Conservation (phyloP, 768 basidiomycete genomes). For the Clitopilus hobsonii region DNA sequence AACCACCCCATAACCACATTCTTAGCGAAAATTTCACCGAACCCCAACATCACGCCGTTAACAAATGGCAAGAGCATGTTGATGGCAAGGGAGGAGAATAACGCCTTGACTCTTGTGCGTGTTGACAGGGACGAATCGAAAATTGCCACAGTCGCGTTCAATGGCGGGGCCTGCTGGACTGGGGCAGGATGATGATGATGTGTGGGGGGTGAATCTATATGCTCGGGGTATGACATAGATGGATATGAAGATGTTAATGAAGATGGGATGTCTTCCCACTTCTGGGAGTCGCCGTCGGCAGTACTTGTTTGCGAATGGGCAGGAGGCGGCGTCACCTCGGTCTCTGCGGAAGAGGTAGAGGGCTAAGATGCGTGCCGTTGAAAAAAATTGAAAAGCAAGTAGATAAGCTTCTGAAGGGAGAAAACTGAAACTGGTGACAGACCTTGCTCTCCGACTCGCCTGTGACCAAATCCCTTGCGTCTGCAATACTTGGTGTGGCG, state of each 20-base stretch:
- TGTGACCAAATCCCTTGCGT: conserved; percentile 32
- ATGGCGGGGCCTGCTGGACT: conserved; percentile 22
- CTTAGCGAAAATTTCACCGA: conserved; percentile 90
- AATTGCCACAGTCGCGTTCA: conserved; percentile 61
- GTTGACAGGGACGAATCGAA: conserved; percentile 65
- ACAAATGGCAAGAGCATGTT: conserved; percentile 86
- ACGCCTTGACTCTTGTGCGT: conserved; percentile 62
- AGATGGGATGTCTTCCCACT: conserved; percentile 72
- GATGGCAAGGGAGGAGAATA: conserved; percentile 73
- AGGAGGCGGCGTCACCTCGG: conserved; percentile 7
- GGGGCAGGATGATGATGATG: conserved; percentile 32
- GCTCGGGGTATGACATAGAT: conserved; percentile 73
- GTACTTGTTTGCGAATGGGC: conserved; percentile 32
- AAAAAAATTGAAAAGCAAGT: background rate
- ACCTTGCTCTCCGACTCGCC: conserved; percentile 33
- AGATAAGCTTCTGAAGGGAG: background rate
- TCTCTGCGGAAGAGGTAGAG: background rate
- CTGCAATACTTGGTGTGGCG: conserved; percentile 32
- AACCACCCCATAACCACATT: conserved; percentile 58
- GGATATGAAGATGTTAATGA: conserved; percentile 65
- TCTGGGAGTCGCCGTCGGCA: conserved; percentile 47
- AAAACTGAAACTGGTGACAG: conserved; percentile 1
- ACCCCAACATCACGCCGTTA: conserved; percentile 95
- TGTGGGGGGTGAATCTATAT: conserved; percentile 48
- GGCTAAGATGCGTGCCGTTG: background rate